These are phyloP conservation scores for Malania oleifera DNA, from an alignment of 164 flowering plant genomes.

Conservation along the genomic window DNA sequence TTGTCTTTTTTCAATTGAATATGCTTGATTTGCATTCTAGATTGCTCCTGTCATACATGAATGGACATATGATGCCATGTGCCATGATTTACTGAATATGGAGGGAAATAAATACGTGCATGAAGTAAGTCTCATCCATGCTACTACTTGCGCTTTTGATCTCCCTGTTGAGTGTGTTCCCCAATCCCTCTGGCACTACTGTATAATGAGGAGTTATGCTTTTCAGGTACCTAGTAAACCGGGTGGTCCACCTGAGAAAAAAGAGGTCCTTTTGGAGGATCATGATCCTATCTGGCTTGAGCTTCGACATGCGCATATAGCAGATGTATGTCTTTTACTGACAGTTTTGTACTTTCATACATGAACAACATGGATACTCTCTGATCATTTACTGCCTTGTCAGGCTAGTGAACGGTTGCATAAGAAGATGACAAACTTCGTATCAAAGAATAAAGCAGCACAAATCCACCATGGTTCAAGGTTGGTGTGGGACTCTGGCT, in stretches of 20 bases:
- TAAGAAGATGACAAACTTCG: slow-evolving; percentile 84
- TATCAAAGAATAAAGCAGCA: slow-evolving; percentile 95
- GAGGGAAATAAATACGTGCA: slow-evolving; percentile 93
- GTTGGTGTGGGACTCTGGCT: slow-evolving; percentile 21
- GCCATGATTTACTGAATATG: slow-evolving; percentile 86
- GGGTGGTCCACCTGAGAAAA: slow-evolving; percentile 74
- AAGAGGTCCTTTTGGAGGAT: slow-evolving; percentile 93
- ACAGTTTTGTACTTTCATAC: background rate
- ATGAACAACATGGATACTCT: slow-evolving; percentile 5
- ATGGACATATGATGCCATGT: slow-evolving; percentile 99
- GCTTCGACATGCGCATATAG: slow-evolving; percentile 92
- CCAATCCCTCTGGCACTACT: slow-evolving; percentile 7
- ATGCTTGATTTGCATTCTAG: slow-evolving; percentile 30
- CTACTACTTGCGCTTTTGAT: slow-evolving; percentile 6
- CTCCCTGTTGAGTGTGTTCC: background rate
- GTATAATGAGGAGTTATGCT: slow-evolving; percentile 1
- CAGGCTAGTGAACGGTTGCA: slow-evolving; percentile 92
- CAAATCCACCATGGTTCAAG: slow-evolving; percentile 79
- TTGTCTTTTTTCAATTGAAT: too few relatives aligned
- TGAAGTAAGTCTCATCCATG: slow-evolving; percentile 50
- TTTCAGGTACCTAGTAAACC: slow-evolving; percentile 73
- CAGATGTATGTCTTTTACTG: slow-evolving; percentile 63
- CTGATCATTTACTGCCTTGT: slow-evolving; percentile 21
- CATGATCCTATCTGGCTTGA: slow-evolving; percentile 98
- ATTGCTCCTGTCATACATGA: slow-evolving; percentile 98